Conservation (phyloP, 2,329 filamentous ascomycete genomes). For the Aspergillus arachidicola region DNA sequence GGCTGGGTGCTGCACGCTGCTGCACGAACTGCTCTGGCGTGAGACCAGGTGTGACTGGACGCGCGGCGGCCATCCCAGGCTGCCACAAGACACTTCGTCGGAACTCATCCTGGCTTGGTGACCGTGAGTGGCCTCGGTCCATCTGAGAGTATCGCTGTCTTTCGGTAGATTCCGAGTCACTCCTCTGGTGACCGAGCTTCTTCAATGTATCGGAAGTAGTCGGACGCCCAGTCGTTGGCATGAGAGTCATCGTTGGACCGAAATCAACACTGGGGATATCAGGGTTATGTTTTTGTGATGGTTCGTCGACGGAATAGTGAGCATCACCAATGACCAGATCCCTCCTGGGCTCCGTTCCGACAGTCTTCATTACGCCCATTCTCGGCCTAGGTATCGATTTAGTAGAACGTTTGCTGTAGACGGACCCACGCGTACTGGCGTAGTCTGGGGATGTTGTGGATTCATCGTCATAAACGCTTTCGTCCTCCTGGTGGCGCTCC, state of each 20-base stretch:
- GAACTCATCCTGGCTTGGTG: constrained; percentile 52
- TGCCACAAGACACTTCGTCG: constrained; percentile 77
- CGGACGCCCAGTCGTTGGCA: constrained; percentile 57
- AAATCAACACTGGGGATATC: constrained; percentile 80
- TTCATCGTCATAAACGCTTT: constrained; percentile 60
- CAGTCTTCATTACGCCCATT: constrained; percentile 77
- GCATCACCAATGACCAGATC: constrained; percentile 52
- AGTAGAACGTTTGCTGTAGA: constrained; percentile 45
- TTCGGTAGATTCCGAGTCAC: constrained; percentile 36
- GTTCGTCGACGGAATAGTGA: constrained; percentile 43
- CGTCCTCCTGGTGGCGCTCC: constrained; percentile 35
- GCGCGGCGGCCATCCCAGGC: constrained; percentile 61
- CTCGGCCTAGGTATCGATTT: constrained; percentile 61
- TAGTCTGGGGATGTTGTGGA: constrained; percentile 74
- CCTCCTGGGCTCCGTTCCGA: constrained; percentile 59
- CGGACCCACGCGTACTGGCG: constrained; percentile 68
- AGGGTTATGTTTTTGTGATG: constrained; percentile 41
- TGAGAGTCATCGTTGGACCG: constrained; percentile 76
- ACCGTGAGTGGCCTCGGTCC: constrained; percentile 40
- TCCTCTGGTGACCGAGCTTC: constrained; percentile 34
- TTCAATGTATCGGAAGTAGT: constrained; percentile 57
- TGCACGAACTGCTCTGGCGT: constrained; percentile 83
- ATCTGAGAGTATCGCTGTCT: constrained; percentile 27
- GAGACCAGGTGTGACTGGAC: constrained; percentile 58
- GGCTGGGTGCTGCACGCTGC: constrained; percentile 66